These are phyloP conservation scores for Saccharum spontaneum DNA, from an alignment of 176 grass and related monocot species.

Conservation along the genomic window DNA sequence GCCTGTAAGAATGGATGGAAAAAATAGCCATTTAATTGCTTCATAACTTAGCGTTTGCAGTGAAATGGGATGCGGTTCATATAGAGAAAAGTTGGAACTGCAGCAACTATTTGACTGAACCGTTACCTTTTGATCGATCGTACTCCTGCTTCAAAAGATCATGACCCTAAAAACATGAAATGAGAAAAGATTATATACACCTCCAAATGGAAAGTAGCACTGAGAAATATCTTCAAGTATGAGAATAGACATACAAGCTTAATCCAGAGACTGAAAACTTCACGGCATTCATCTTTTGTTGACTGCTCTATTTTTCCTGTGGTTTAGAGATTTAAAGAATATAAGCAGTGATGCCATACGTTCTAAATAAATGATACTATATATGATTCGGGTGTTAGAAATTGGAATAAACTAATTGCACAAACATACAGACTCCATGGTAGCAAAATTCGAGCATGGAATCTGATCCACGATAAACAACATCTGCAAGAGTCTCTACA, in stretches of 20 bases:
- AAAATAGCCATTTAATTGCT: constrained; percentile 1
- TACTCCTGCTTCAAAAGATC: constrained; percentile 74
- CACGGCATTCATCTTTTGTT: constrained; percentile 95
- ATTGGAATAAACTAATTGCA: constrained; percentile 24
- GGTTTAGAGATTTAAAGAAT: constrained; percentile 35
- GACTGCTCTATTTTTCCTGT: constrained; percentile 97
- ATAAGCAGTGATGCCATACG: background rate
- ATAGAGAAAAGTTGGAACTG: background rate
- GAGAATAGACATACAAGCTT: constrained; percentile 60
- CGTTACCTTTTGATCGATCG: constrained; percentile 52
- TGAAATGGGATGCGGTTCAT: background rate
- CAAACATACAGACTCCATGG: constrained; percentile 6
- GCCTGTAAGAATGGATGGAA: constrained; percentile 22
- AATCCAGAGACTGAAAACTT: constrained; percentile 81
- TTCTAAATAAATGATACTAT: background rate
- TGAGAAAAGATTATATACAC: constrained; percentile 20
- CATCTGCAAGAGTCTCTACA: background rate
- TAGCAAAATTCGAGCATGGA: background rate
- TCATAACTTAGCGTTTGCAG: background rate
- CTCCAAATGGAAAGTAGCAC: constrained; percentile 24
- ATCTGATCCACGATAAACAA: constrained; percentile 25
- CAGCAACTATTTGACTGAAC: background rate
- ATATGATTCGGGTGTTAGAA: background rate
- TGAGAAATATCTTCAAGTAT: background rate
- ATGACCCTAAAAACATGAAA: constrained; percentile 65